A percentile compares a stretch with the other conserved stretches of the same genome.
Evolutionary conservation across 352 stramenopile genomes (phyloP).

Genomic region (Pythium insidiosum): DNA sequence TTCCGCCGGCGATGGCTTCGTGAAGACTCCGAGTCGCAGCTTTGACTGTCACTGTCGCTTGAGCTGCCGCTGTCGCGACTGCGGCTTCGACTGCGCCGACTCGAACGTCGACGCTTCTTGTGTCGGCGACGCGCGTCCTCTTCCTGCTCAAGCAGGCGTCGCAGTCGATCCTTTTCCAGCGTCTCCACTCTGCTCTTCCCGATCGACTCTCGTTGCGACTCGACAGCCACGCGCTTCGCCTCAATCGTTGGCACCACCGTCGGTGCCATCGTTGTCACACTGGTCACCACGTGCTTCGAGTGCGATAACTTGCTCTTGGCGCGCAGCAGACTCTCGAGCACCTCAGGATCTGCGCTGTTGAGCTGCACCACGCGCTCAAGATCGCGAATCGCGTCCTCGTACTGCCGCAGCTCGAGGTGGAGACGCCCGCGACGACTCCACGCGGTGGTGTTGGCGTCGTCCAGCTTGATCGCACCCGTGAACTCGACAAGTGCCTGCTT

Average conservation of each 20-base stretch:
- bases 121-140: neutral
- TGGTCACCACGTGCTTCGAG: slow-evolving; percentile 2
- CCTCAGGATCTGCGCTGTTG: slow-evolving; percentile 8
- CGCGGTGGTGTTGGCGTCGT: slow-evolving; percentile 16
- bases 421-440: slow-evolving; percentile 16
- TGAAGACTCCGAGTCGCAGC: no score
- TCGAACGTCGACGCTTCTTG: slow-evolving; percentile 6
- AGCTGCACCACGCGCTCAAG: slow-evolving; percentile 21
- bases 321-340: slow-evolving; percentile 12
- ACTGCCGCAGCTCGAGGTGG: slow-evolving; percentile 16
- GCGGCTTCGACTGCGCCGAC: slow-evolving; percentile 1
- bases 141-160: slow-evolving; percentile 24
- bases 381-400: slow-evolving; percentile 24
- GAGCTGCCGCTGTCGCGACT: no score
- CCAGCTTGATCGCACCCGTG: slow-evolving; percentile 23
- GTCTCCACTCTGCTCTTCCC: neutral
- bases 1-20: no score
- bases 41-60: no score
- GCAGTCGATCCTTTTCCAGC: slow-evolving; percentile 27
- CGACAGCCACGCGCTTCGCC: neutral
- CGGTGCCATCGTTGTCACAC: neutral
- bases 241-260: neutral
- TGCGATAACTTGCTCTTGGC: slow-evolving; percentile 15
- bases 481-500: slow-evolving; percentile 31
- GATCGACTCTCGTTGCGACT: neutral